These are phyloP conservation scores for Corylus avellana DNA, from an alignment of 306 rosid species.

Conservation along the genomic window DNA sequence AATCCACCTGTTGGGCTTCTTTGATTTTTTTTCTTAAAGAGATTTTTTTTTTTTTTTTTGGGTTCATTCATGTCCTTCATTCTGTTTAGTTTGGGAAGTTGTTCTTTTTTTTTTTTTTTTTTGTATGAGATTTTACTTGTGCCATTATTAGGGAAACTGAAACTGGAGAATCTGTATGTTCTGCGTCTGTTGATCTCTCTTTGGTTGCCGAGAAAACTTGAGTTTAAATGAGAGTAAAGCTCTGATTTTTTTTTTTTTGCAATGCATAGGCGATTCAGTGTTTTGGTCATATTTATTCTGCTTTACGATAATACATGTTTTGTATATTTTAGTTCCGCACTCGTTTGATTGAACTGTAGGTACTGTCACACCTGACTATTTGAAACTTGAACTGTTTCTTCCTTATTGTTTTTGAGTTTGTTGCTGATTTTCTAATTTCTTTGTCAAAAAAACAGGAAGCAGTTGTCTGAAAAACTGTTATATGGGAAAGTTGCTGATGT, in stretches of 20 bases:
- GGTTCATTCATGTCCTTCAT: not conserved
- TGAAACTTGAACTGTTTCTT: not conserved
- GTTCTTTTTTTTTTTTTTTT: not conserved
- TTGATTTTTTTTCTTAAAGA: not conserved
- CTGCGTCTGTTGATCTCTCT: not conserved
- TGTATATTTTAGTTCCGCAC: not conserved
- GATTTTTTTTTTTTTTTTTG: too few species aligned
- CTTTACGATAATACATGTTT: too few species aligned
- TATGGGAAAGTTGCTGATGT: slow-evolving; percentile 35
- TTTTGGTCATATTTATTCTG: too few species aligned
- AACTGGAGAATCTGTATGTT: not conserved
- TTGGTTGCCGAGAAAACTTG: not conserved
- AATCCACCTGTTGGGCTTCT: not conserved
- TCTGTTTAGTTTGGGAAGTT: not conserved
- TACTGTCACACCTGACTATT: too few species aligned
- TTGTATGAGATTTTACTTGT: not conserved
- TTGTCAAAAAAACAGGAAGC: slow-evolving; percentile 38
- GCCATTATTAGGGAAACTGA: not conserved
- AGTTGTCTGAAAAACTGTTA: slow-evolving; percentile 33
- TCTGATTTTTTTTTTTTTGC: not conserved
- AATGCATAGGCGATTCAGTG: not conserved
- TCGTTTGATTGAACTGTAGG: not conserved
- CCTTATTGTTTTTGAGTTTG: not conserved
- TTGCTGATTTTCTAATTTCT: slow-evolving; percentile 3
- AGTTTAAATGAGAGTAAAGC: not conserved